Base-by-base conservation (phyloP, 257 asterid species). In the Solanum chmielewskii region DNA sequence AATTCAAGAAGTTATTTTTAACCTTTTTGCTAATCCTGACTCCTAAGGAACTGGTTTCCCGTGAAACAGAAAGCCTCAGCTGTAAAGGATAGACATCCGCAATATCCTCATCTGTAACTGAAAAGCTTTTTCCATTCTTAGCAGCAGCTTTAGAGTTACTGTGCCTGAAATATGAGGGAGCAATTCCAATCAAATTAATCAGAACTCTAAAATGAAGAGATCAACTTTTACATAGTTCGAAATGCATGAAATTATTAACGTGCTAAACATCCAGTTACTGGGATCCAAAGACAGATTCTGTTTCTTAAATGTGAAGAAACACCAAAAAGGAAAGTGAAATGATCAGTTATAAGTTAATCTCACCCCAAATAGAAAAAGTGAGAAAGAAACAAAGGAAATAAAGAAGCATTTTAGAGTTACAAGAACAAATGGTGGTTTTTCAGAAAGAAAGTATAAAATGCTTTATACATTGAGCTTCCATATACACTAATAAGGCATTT, bases 11-110 rank as follows among this genome's bases (percentile, higher is more conserved):
- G 85, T 70, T 76, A 84, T 52, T 86, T 87, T 86, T 27, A 68
- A 97, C 99, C 96, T 95, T 97, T 93, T 97, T 95, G 94, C 95
- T 94, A 88, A 97, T 91, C 93, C 92, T 95, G 64, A 95, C 98
- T 11, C 96, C 92, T 75, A 95, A 90, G 70, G 89, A 90, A 86
- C 87, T 93, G 84, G 93, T 88, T 86, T 97, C 98, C 88, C 92
- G 91, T 84, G 88, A 87, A 92, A 93, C 93, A 88, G 95, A 93
- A 89, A 97, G 95, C 91, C 98, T 93, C 85, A 97, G 95, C 90
- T 93, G 97, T 90, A 97, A 90, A 37, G 99, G 98, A 90, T 92
- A 97, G 89, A 95, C 97, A 91, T 97, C 99, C 11, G 98, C 91
- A 93, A 93, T 95, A 89, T 94, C 98, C 85, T 95, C 99, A 88